phyloP scores from a whole-genome alignment of 345 rosid genomes.

The Alliaria petiolata region DNA sequence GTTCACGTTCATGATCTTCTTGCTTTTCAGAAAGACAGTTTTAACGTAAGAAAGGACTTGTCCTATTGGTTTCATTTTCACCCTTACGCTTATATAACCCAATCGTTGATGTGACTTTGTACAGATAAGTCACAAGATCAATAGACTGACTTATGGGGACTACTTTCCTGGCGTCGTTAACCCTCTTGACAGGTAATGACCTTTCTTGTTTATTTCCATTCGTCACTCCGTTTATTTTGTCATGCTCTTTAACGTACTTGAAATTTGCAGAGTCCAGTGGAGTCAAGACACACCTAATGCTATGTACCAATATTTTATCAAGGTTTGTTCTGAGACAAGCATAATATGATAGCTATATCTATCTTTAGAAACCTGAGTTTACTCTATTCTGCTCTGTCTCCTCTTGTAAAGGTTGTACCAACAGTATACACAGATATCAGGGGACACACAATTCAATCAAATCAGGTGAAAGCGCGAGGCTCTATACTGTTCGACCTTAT shows the following conservation, averaged over 20 bases:
- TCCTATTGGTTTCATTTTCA: neutral
- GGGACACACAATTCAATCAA: constrained; percentile 78
- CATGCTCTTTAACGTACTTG: neutral
- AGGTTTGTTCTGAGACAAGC: constrained; percentile 42
- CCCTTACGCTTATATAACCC: neutral
- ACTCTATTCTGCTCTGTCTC: neutral
- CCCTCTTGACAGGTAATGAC: constrained; percentile 86
- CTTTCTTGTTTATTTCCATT: neutral
- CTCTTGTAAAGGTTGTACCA: constrained; percentile 63
- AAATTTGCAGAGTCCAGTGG: constrained; percentile 64
- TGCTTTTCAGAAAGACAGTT: constrained; percentile 78
- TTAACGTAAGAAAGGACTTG: constrained; percentile 54
- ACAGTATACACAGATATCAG: constrained; percentile 77
- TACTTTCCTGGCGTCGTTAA: constrained; percentile 86
- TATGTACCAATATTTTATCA: constrained; percentile 51
- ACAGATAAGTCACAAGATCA: constrained; percentile 91
- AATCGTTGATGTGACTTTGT: neutral
- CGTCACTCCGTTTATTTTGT: neutral
- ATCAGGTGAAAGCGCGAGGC: constrained; percentile 51
- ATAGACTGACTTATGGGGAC: constrained; percentile 79
- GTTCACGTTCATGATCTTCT: constrained; percentile 85
- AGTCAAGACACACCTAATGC: constrained; percentile 36
- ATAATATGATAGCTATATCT: too few relatives aligned
- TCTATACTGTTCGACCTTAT: neutral
- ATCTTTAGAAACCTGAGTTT: too few relatives aligned